A percentile compares a stretch with the other conserved stretches of the same genome.
These are phyloP conservation scores for Leptographium wingfieldii DNA, from an alignment of 2,329 filamentous ascomycete species.

Conservation along the genomic window DNA sequence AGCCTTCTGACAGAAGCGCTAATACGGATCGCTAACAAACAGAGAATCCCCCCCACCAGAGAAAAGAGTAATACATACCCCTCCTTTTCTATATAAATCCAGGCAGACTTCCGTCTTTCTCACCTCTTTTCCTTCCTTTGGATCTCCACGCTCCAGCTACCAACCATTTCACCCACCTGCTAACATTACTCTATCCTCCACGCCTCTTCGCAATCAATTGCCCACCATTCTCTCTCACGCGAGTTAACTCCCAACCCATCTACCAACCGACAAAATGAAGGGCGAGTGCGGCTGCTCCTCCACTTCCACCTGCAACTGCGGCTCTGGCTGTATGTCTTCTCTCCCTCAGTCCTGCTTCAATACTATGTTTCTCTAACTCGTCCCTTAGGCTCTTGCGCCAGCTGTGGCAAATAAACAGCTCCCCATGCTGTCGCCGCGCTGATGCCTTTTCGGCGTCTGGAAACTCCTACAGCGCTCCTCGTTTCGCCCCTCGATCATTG, in stretches of 20 bases:
- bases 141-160: background rate
- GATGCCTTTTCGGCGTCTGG: too few relatives aligned
- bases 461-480: too few relatives aligned
- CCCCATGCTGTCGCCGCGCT: background rate
- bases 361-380: constrained; percentile 12
- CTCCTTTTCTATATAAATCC: background rate
- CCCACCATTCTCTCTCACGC: constrained; percentile 11
- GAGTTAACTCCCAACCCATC: constrained; percentile 9
- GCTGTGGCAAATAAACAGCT: constrained; percentile 22
- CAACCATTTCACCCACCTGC: background rate
- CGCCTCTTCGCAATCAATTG: background rate
- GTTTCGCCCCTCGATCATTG: too few relatives aligned
- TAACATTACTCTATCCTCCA: background rate
- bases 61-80: background rate
- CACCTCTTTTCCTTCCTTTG: background rate
- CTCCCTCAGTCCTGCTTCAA: background rate
- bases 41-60: too few relatives aligned
- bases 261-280: constrained; percentile 21
- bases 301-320: constrained; percentile 21
- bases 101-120: background rate
- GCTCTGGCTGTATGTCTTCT: constrained; percentile 10
- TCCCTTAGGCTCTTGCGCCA: constrained; percentile 20
- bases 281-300: constrained; percentile 25
- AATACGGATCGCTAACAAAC: too few relatives aligned
- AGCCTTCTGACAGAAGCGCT: too few relatives aligned